Percentiles rank a stretch among this genome's conserved stretches.
Conservation (phyloP, 352 stramenopile genomes). For the Phytophthora litchii region DNA sequence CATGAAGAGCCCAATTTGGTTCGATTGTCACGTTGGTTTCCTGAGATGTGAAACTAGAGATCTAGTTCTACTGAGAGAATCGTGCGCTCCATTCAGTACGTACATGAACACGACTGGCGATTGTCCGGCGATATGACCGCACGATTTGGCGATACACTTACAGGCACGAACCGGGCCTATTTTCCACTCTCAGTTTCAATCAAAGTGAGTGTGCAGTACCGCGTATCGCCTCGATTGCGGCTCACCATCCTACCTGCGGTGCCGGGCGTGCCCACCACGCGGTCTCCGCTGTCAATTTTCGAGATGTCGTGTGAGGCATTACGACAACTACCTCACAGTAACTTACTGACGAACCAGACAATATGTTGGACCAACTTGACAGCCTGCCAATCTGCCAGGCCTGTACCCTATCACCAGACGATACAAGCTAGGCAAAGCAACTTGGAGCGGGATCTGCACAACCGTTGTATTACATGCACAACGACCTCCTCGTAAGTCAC, state of each 20-base stretch:
- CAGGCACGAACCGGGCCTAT: too few species aligned
- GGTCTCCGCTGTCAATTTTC: constrained; percentile 25
- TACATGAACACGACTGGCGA: too few species aligned
- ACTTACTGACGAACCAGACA: not conserved
- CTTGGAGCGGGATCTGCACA: constrained; percentile 25
- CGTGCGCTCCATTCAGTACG: too few species aligned
- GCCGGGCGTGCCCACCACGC: constrained; percentile 29
- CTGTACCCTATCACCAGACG: constrained; percentile 24
- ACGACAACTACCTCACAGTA: not conserved
- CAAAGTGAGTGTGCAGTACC: constrained; percentile 15
- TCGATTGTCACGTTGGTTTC: too few species aligned
- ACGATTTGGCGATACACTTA: too few species aligned
- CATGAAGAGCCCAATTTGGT: too few species aligned
- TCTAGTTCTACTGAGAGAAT: too few species aligned
- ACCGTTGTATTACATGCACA: constrained; percentile 6
- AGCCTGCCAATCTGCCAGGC: too few species aligned
- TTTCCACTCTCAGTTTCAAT: constrained; percentile 11
- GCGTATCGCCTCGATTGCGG: constrained; percentile 27
- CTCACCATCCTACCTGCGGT: constrained; percentile 30
- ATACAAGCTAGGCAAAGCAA: constrained; percentile 36
- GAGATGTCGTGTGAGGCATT: constrained; percentile 11
- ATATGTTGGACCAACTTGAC: not conserved
- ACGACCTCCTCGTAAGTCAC: constrained; percentile 3
- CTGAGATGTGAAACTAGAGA: too few species aligned
- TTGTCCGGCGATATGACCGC: too few species aligned